These are phyloP conservation scores for Cenchrus purpureus DNA, from an alignment of 176 grass and related monocot species.

Conservation along the genomic window DNA sequence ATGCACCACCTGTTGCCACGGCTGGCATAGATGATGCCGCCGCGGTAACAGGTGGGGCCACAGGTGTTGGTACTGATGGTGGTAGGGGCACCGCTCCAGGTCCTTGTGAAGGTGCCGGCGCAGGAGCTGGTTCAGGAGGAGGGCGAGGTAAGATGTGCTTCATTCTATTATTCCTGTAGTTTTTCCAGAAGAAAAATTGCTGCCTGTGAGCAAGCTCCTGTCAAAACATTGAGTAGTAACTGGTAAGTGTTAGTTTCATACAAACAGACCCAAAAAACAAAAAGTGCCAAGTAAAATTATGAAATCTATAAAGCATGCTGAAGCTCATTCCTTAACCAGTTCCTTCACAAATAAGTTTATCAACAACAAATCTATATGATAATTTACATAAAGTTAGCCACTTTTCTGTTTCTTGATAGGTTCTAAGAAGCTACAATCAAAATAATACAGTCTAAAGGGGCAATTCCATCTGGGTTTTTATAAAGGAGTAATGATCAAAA, in stretches of 20 bases:
- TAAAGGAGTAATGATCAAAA: not conserved
- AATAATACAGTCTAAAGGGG: conserved; percentile 11
- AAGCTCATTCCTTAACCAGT: conserved; percentile 5
- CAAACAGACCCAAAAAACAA: conserved; percentile 9
- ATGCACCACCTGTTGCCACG: conserved; percentile 56
- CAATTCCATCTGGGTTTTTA: not conserved
- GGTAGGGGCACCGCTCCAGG: conserved; percentile 23
- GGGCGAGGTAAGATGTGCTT: conserved; percentile 94
- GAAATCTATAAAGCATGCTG: not conserved
- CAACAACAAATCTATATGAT: not conserved
- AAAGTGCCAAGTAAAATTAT: not conserved
- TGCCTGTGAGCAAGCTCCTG: conserved; percentile 97
- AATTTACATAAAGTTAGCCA: not conserved
- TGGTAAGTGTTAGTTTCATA: not conserved
- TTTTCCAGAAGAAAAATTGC: conserved; percentile 99
- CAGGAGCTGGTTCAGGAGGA: conserved; percentile 74
- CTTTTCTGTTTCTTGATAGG: not conserved
- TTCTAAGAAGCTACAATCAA: conserved; percentile 4
- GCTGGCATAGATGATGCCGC: conserved; percentile 51
- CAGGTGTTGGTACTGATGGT: conserved; percentile 33
- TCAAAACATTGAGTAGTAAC: conserved; percentile 42
- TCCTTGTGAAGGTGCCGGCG: conserved; percentile 43
- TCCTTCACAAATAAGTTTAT: conserved; percentile 14
- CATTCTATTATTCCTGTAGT: conserved; percentile 95
- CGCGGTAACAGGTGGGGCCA: conserved; percentile 39